Base-by-base conservation (phyloP, 352 stramenopile species). In the Pythium vanterpoolii region DNA sequence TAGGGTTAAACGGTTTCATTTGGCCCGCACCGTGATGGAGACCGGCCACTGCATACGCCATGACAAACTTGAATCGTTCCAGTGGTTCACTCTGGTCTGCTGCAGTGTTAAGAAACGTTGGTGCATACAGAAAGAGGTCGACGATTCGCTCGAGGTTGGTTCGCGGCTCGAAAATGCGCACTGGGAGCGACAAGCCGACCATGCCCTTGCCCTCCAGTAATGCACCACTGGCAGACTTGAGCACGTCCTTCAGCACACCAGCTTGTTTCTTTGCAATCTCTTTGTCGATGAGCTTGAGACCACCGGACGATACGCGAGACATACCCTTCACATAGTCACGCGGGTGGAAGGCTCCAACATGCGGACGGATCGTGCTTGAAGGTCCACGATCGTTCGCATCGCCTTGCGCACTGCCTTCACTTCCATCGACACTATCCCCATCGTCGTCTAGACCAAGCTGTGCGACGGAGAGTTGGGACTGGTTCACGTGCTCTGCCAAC, bases 1-100 rank as follows among this genome's bases (percentile, higher is more conserved):
- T 94, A 27, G 85, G 85, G 59, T 91, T 94, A 60, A 94, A 94
- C 14, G 85, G 85, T 68, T 94, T 94, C 30, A 94, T 57, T 59
- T 91, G 83, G 5, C 85, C 83, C 16, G 90, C 83, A 56, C 79
- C 79, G 70, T 90, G 81, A 46, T 95, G 85, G 63, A 91, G 65
- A 0, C 85, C 85, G 8, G 85, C 82, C 23, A 95, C 76, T 0
- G 81, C 81, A 48, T 88, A 92, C 23, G 75, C 71, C 60, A 95
- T 81, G 13, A 91, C 83, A 56, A 87, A 74, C 65, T 94, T 94
- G 49, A 94, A 82, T 5, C 85, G 80, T 60, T 94, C 85, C 8
- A 92, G 24, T 3, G 79, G 65, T 10, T 94, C 80, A 0, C 58
- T 74, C 34, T 89, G 70, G 18, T 87, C 76, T 0, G 80, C 71